These are phyloP conservation scores for Porpolomopsis calyptriformis DNA, from an alignment of 768 basidiomycete genomes.

Conservation along the genomic window DNA sequence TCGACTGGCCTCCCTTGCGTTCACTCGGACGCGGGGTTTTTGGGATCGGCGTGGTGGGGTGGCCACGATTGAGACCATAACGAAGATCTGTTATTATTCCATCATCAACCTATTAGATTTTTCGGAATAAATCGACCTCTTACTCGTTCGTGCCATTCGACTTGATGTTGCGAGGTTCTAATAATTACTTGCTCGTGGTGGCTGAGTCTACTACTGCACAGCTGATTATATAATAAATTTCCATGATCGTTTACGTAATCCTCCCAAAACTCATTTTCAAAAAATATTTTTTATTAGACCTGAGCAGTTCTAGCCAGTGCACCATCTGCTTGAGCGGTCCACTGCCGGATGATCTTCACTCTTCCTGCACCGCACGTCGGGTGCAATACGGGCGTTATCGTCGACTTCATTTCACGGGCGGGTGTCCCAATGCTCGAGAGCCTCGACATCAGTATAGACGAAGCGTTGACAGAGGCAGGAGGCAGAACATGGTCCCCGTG, in stretches of 20 bases:
- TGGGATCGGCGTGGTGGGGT: conserved; percentile 77
- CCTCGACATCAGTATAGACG: conserved; percentile 40
- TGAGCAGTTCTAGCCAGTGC: conserved; percentile 30
- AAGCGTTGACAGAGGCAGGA: conserved; percentile 29
- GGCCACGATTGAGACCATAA: conserved; percentile 77
- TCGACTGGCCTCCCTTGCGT: conserved; percentile 84
- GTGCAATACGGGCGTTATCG: conserved; percentile 19
- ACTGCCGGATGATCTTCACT: conserved; percentile 44
- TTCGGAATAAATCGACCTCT: conserved; percentile 17
- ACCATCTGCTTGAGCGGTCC: conserved; percentile 23
- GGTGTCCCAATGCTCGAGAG: conserved; percentile 36
- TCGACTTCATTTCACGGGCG: conserved; percentile 33
- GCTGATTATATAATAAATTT: conserved; percentile 27
- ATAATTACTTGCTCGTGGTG: conserved; percentile 14
- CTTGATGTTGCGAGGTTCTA: conserved; percentile 36
- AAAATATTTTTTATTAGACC: conserved; percentile 18
- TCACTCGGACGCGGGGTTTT: conserved; percentile 71
- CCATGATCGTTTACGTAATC: not conserved
- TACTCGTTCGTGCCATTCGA: conserved; percentile 73
- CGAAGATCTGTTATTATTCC: conserved; percentile 63
- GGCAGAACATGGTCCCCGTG: conserved; percentile 21
- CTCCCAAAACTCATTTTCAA: not conserved
- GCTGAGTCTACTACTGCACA: conserved; percentile 52
- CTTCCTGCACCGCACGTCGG: conserved; percentile 26
- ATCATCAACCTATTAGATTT: conserved; percentile 5